Evolutionary conservation across 1,284 basidiomycete species (phyloP).

Genomic region (Inonotus obliquus): DNA sequence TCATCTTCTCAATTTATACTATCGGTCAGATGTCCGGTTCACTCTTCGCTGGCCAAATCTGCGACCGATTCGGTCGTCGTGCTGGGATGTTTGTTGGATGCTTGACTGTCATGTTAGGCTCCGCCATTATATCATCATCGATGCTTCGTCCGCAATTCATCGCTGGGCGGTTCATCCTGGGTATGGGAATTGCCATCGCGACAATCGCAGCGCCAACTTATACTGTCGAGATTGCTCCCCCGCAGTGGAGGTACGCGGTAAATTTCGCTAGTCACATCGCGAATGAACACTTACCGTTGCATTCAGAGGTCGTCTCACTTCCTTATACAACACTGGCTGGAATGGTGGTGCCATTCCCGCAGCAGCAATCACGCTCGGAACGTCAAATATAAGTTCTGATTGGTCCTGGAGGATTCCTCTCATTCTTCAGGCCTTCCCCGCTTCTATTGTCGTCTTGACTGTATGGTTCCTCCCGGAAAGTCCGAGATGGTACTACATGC

Average conservation of each 20-base stretch:
- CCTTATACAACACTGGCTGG: conserved; percentile 31
- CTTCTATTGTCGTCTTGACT: conserved; percentile 19
- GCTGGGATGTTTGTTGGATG: conserved; percentile 30
- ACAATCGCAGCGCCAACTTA: conserved; percentile 37
- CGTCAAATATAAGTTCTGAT: conserved; percentile 26
- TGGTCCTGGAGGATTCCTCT: conserved; percentile 24
- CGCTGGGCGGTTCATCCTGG: conserved; percentile 31
- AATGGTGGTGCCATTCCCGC: conserved; percentile 30
- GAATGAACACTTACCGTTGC: too few species aligned
- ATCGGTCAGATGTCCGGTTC: conserved; percentile 26
- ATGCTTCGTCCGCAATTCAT: conserved; percentile 21
- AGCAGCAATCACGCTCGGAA: conserved; percentile 32
- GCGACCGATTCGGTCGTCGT: conserved; percentile 29
- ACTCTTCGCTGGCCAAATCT: conserved; percentile 24
- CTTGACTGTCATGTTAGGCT: conserved; percentile 16
- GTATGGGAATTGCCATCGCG: conserved; percentile 29
- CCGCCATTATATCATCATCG: conserved; percentile 27
- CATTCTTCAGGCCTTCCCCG: conserved; percentile 21
- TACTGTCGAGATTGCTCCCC: conserved; percentile 42
- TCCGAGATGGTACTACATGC: conserved; percentile 26
- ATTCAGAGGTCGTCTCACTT: conserved; percentile 33
- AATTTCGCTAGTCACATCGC: background rate
- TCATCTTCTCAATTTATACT: conserved; percentile 25
- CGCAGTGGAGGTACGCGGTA: conserved; percentile 33
- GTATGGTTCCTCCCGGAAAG: conserved; percentile 22